A percentile compares a stretch with the other conserved stretches of the same genome.
Evolutionary conservation across 2,329 filamentous ascomycete genomes (phyloP).

Genomic region (Penicillium capsulatum): DNA sequence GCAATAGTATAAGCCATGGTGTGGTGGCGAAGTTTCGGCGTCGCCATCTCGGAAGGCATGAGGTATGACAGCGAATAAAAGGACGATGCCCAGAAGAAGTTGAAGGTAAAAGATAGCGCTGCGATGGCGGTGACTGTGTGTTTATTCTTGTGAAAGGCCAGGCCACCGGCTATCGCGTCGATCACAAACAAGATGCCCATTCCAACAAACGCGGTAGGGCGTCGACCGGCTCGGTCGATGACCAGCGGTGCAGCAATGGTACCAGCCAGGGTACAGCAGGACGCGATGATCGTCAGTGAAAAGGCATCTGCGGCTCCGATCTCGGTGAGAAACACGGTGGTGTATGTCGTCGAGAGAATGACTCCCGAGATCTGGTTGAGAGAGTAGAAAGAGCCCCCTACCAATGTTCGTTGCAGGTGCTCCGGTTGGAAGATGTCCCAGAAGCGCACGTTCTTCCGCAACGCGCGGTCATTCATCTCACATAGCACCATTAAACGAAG

Average conservation of each 20-base stretch:
- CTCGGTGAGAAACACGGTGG: slow-evolving; percentile 36
- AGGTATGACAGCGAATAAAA: slow-evolving; percentile 35
- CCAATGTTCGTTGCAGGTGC: slow-evolving; percentile 36
- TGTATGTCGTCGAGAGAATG: slow-evolving; percentile 38
- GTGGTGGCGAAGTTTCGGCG: slow-evolving; percentile 35
- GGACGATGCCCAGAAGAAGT: slow-evolving; percentile 38
- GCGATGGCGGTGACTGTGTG: slow-evolving; percentile 29
- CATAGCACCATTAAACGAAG: slow-evolving; percentile 29
- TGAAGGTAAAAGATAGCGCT: slow-evolving; percentile 34
- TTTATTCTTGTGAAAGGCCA: slow-evolving; percentile 31
- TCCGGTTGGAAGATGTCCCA: slow-evolving; percentile 36
- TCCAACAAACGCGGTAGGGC: slow-evolving; percentile 35
- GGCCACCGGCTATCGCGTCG: slow-evolving; percentile 30
- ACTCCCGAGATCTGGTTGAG: slow-evolving; percentile 37
- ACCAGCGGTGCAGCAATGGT: slow-evolving; percentile 35
- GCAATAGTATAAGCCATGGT: slow-evolving; percentile 38
- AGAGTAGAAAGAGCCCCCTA: slow-evolving; percentile 34
- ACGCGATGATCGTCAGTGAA: slow-evolving; percentile 34
- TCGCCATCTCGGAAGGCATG: slow-evolving; percentile 37
- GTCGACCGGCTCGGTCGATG: slow-evolving; percentile 33
- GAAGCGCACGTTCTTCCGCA: slow-evolving; percentile 26
- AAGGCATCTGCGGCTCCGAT: slow-evolving; percentile 34
- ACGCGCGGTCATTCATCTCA: slow-evolving; percentile 25
- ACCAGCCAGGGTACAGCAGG: slow-evolving; percentile 36
- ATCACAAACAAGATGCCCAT: slow-evolving; percentile 34